A percentile compares a stretch with the other conserved stretches of the same genome.
These are phyloP conservation scores for Moringa oleifera DNA, from an alignment of 345 rosid genomes.

Conservation along the genomic window DNA sequence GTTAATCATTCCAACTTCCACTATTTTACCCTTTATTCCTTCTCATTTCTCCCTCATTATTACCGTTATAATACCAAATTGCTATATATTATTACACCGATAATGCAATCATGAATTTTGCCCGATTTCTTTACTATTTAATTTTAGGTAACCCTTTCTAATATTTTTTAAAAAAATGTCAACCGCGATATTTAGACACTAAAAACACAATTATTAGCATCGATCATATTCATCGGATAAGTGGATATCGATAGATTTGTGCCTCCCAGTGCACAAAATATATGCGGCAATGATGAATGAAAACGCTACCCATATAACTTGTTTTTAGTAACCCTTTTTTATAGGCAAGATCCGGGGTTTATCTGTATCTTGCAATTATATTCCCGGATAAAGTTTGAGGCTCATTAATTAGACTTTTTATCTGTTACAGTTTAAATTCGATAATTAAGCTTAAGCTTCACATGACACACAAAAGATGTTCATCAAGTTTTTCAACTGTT, in stretches of 20 bases:
- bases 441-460: no score
- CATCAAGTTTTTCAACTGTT: no score
- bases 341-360: no score
- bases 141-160: conserved; percentile 23
- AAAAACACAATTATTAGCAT: conserved; percentile 14
- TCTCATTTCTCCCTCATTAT: conserved; percentile 25
- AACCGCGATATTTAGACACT: conserved; percentile 2
- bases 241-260: conserved; percentile 12
- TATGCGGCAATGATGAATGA: conserved; percentile 11
- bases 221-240: conserved; percentile 6
- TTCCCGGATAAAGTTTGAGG: no score
- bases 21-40: conserved; percentile 20
- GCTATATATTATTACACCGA: conserved; percentile 24
- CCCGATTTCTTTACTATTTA: conserved; percentile 6
- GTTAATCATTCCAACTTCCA: conserved; percentile 16
- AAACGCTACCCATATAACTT: not conserved
- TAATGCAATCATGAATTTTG: conserved; percentile 27
- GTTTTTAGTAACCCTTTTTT: not conserved
- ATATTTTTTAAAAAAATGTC: not conserved
- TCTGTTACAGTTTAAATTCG: no score
- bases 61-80: conserved; percentile 29
- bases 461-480: no score
- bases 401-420: no score
- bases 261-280: not conserved
- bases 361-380: no score